Evolutionary conservation across 495 filamentous ascomycete species (phyloP).

Genomic region (Xylaria cubensis): DNA sequence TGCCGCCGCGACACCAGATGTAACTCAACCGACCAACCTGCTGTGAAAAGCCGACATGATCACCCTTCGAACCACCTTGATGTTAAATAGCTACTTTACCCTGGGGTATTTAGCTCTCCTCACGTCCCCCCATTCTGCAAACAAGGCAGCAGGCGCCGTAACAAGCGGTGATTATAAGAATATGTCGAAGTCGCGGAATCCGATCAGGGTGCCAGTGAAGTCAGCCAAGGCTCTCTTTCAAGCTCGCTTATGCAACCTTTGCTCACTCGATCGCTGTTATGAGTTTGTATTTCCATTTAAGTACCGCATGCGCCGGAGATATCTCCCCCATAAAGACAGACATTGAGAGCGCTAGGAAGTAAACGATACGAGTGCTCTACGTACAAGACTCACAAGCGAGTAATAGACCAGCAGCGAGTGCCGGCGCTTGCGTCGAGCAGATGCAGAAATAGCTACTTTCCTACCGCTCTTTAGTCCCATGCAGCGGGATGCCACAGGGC

Average conservation of each 20-base stretch:
- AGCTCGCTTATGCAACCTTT: background rate
- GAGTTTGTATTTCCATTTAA: background rate
- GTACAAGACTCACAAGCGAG: background rate
- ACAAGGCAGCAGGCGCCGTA: background rate
- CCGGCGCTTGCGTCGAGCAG: conserved; percentile 18
- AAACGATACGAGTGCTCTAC: background rate
- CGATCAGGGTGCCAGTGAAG: conserved; percentile 1
- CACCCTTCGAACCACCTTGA: conserved; percentile 18
- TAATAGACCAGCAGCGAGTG: background rate
- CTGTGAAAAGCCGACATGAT: conserved; percentile 33
- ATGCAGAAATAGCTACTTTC: background rate
- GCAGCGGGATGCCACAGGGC: conserved; percentile 4
- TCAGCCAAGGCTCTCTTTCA: conserved; percentile 18
- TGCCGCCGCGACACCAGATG: conserved; percentile 38
- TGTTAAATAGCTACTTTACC: background rate
- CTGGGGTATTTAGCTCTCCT: background rate
- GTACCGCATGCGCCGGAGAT: background rate
- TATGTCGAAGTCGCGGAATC: conserved; percentile 8
- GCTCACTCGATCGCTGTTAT: background rate
- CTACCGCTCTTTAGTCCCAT: conserved; percentile 12
- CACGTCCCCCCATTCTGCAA: background rate
- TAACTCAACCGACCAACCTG: conserved; percentile 29
- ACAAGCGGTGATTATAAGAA: background rate
- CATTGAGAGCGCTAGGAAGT: background rate
- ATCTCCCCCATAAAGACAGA: background rate